Base-by-base conservation (phyloP, 495 filamentous ascomycete genomes). In the Aspergillus incahuasiensis region DNA sequence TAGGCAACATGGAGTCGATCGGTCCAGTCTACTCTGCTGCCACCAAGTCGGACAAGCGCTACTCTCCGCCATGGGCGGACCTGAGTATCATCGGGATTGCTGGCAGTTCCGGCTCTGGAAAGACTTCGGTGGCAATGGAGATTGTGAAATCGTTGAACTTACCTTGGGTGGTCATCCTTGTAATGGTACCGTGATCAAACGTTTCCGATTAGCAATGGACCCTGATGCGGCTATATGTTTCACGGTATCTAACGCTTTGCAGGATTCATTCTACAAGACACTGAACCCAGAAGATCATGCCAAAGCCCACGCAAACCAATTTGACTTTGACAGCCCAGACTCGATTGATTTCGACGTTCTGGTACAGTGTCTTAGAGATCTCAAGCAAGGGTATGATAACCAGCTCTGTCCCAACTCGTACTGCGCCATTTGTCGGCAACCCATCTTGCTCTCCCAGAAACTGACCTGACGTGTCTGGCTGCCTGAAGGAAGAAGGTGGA, bases 211-310 rank as follows among this genome's bases (percentile, higher is more conserved):
- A 20, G 24, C 52, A 51, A 45, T 39, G 35, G 16, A 35, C 43
- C 6, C 45, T 22, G 15, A 21, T 20, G 44, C 38, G n/a, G 42
- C 34, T 21, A 50, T 44, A 20, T 13, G 22, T 39, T 35, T 6
- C 25, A 6, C 57, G 50, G 45, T 34, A 20, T 70, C 70, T 70
- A 62, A 74, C 59, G 7, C 48, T 22, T 16, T 56, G 40, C 67
- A 96, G 91, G 94, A 98, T 67, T 96, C 91, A 1, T 98, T 95
- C 68, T 98, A 98, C 75, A 97, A 96, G 68, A 83, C 84, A 24
- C 74, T 97, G 60, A 81, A 77, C 44, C 71, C 81, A 3, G 91
- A 95, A 64, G 73, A 91, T 55, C 89, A 88, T 35, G 78, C 66
- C 50, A 81, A 76, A 61, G 94, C 94, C 1, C 95, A 96, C 72